phyloP scores from a whole-genome alignment of 176 grass and related monocot genomes.

The Musa itinerans region DNA sequence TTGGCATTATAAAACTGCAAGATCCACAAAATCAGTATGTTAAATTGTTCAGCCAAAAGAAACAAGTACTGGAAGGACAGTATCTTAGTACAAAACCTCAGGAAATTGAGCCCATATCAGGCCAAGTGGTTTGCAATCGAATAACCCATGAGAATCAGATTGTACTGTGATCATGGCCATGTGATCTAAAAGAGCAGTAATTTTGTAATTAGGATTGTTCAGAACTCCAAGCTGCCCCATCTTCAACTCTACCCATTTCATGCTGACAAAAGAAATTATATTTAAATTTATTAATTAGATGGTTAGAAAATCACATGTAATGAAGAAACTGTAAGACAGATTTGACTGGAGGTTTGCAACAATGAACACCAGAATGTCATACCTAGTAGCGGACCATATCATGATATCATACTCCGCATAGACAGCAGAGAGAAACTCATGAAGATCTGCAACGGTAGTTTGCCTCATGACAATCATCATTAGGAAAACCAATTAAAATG shows the following conservation, averaged over 20 bases:
- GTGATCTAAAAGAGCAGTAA: slow-evolving; percentile 94
- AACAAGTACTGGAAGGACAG: neutral
- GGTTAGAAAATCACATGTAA: neutral
- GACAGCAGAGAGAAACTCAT: slow-evolving; percentile 83
- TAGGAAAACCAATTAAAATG: slow-evolving; percentile 5
- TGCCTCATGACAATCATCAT: neutral
- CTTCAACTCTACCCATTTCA: slow-evolving; percentile 98
- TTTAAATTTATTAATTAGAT: neutral
- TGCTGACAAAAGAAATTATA: slow-evolving; percentile 42
- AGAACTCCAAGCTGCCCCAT: slow-evolving; percentile 94
- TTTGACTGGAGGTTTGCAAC: neutral
- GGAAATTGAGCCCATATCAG: slow-evolving; percentile 85
- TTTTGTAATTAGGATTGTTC: slow-evolving; percentile 76
- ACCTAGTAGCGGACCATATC: slow-evolving; percentile 98
- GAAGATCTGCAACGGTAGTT: slow-evolving; percentile 59
- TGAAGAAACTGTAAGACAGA: neutral
- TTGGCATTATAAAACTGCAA: slow-evolving; percentile 75
- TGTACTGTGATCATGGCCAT: slow-evolving; percentile 97
- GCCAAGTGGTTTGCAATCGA: slow-evolving; percentile 92
- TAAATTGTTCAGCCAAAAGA: neutral
- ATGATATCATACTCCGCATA: slow-evolving; percentile 95
- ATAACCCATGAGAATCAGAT: slow-evolving; percentile 57
- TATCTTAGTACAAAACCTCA: slow-evolving; percentile 42
- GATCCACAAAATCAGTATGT: neutral
- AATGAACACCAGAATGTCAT: slow-evolving; percentile 14